Base-by-base conservation (phyloP, 2,329 filamentous ascomycete genomes). In the Pyrenochaeta sp. region DNA sequence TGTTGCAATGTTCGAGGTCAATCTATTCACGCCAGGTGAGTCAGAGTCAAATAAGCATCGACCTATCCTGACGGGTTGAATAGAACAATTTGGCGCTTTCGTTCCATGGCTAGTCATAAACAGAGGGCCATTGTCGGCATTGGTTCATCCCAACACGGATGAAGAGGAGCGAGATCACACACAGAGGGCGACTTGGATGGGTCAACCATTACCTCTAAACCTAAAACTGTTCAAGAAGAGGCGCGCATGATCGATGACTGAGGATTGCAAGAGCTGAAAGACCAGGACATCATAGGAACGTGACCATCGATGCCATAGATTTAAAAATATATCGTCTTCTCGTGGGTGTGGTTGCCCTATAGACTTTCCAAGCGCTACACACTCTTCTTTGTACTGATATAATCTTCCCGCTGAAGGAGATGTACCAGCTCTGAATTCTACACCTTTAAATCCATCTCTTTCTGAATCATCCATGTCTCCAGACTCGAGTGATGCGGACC, bases 1-100 rank as follows among this genome's bases (percentile, higher is more conserved):
- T 0, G 77, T 92, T 0, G 90, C 88, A 51, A 97, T 96, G 92
- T 97, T 97, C 69, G 93, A 97, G 78, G 92, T 97, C 45, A 96
- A 96, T 67, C 45, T 97, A 22, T 92, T 94, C 75, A 92, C 89
- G 0, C 93, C 93, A 0, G 74, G 75, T 75, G 36, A 13, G 52
- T 37, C 7, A 1, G 6, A 5, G 15, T 30, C 8, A 13, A 7
- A 19, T 2, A 19, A 32, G 8, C 2, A 25, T 5, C 25, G 8
- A 44, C n/a, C 13, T n/a, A 45, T 19, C 2, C 45, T 56, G 25
- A 66, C 25, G 45, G 19, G 19, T 13, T 25, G 24, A 25, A 25
- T 28, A 74, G 88, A 87, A 2, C 91, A 97, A 75, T 97, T 97
- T 71, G 93, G 93, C 0, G 93, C 93, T 0, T 96, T 97, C 69